Conservation (phyloP, 495 filamentous ascomycete genomes). For the Xylaria intraflava region DNA sequence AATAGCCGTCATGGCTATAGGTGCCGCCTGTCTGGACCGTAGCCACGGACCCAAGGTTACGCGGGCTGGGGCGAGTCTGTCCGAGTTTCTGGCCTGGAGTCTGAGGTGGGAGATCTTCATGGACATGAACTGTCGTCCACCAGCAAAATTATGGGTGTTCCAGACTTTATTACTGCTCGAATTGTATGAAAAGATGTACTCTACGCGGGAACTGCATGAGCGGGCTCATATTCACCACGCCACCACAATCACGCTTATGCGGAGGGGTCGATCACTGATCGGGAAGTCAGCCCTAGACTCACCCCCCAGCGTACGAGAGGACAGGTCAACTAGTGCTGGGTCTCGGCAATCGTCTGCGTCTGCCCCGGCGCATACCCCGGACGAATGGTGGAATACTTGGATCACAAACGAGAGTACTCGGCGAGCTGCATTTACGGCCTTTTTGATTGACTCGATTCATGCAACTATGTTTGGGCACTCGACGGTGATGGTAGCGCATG, state of each 20-base stretch:
- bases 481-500: slow-evolving; percentile 94
- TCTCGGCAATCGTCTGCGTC: slow-evolving; percentile 56
- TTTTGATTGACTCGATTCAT: slow-evolving; percentile 92
- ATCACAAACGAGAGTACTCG: slow-evolving; percentile 90
- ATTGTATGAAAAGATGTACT: slow-evolving; percentile 95
- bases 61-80: slow-evolving; percentile 66
- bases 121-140: slow-evolving; percentile 83
- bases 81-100: slow-evolving; percentile 86
- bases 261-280: slow-evolving; percentile 83
- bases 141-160: slow-evolving; percentile 96
- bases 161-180: slow-evolving; percentile 86
- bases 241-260: slow-evolving; percentile 92
- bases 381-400: slow-evolving; percentile 96
- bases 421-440: slow-evolving; percentile 87
- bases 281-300: slow-evolving; percentile 84
- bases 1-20: slow-evolving; percentile 91
- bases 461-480: slow-evolving; percentile 98
- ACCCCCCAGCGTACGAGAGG: slow-evolving; percentile 71
- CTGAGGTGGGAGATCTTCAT: slow-evolving; percentile 89
- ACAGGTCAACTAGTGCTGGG: slow-evolving; percentile 44
- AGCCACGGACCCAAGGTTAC: slow-evolving; percentile 66
- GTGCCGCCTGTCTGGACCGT: slow-evolving; percentile 81
- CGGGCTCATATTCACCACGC: slow-evolving; percentile 96
- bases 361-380: slow-evolving; percentile 55
- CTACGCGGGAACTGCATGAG: slow-evolving; percentile 84